phyloP scores from a whole-genome alignment of 345 rosid genomes.

The Aquilaria yunnanensis region DNA sequence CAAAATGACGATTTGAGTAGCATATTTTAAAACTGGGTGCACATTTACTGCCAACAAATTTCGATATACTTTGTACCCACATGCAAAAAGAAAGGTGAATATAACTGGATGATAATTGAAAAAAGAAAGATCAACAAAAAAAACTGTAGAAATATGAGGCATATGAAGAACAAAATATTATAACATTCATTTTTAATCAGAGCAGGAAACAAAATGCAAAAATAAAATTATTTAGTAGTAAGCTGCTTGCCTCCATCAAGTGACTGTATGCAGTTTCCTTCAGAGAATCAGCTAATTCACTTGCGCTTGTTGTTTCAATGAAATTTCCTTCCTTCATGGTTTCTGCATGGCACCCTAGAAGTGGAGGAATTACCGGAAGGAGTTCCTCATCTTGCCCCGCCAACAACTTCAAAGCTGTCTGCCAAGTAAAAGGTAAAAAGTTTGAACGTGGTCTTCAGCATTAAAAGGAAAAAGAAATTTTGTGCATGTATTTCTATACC shows the following conservation, averaged over 20 bases:
- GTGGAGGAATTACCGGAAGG: constrained; percentile 50
- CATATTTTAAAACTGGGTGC: too few relatives aligned
- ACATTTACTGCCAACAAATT: neutral
- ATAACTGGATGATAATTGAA: neutral
- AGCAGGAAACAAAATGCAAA: neutral
- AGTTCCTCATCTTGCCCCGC: constrained; percentile 57
- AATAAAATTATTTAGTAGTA: neutral
- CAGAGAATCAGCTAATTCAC: constrained; percentile 41
- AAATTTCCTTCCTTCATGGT: constrained; percentile 31
- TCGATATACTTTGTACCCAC: neutral
- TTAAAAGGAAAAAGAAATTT: neutral
- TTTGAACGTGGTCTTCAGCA: neutral
- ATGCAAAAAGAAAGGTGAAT: neutral
- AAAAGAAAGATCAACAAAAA: neutral
- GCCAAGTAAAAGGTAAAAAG: constrained; percentile 24
- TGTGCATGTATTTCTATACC: neutral
- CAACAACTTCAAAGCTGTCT: constrained; percentile 75
- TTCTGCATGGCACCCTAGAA: constrained; percentile 54
- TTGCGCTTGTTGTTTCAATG: constrained; percentile 30
- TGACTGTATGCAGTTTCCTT: constrained; percentile 85
- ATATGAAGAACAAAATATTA: neutral
- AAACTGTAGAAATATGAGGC: neutral
- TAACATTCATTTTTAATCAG: neutral
- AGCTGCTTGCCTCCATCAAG: constrained; percentile 71
- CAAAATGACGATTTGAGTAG: too few relatives aligned